phyloP scores from a whole-genome alignment of 768 basidiomycete species.

The Tricholoma sp. region DNA sequence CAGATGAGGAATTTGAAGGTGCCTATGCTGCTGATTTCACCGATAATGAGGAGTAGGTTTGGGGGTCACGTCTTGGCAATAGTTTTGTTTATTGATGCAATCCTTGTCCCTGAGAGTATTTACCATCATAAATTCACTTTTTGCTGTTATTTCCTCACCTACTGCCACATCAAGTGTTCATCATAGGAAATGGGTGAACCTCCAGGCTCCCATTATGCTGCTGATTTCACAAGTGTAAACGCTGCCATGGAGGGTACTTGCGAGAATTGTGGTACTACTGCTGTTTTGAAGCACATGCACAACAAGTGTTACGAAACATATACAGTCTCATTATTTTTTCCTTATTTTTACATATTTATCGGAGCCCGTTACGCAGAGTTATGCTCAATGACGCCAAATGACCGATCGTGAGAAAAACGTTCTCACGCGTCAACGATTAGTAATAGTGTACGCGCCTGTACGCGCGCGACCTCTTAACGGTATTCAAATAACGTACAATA shows the following conservation, averaged over 20 bases:
- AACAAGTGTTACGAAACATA: too few relatives aligned
- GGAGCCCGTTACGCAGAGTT: too few relatives aligned
- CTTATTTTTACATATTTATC: too few relatives aligned
- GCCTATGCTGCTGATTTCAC: slow-evolving; percentile 2
- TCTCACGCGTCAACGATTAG: too few relatives aligned
- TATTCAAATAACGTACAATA: too few relatives aligned
- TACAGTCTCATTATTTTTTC: too few relatives aligned
- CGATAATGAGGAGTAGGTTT: background rate
- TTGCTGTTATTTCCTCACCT: background rate
- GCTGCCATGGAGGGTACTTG: background rate
- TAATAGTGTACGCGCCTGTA: too few relatives aligned
- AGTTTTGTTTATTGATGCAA: background rate
- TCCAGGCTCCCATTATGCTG: slow-evolving; percentile 4
- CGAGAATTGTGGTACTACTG: background rate
- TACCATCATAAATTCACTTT: background rate
- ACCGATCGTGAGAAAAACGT: too few relatives aligned
- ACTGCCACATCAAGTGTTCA: background rate
- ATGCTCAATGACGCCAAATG: too few relatives aligned
- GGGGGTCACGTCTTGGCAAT: background rate
- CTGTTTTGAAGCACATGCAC: slow-evolving; percentile 1
- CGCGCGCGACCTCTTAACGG: too few relatives aligned
- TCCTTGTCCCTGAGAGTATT: too few relatives aligned
- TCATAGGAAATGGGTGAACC: background rate
- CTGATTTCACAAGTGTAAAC: slow-evolving; percentile 6
- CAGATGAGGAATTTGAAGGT: background rate